phyloP scores from a whole-genome alignment of 352 stramenopile species.

The Plasmopara halstedii region DNA sequence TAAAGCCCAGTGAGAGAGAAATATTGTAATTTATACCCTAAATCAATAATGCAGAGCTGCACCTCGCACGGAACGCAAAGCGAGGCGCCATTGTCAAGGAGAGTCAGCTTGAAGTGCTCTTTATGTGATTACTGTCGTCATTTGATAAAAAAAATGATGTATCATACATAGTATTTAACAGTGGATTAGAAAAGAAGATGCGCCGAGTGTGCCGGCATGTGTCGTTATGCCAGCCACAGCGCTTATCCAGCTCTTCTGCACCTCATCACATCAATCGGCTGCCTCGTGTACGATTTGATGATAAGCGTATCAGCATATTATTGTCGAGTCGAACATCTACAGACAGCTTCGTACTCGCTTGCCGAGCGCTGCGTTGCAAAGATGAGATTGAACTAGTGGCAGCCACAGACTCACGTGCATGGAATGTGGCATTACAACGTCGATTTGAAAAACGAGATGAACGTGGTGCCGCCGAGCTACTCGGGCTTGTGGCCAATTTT shows the following conservation, averaged over 20 bases:
- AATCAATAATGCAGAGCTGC: background rate
- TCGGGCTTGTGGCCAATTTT: conserved; percentile 43
- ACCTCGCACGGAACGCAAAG: conserved; percentile 48
- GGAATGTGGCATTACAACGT: conserved; percentile 54
- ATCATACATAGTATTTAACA: background rate
- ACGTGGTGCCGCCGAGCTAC: conserved; percentile 33
- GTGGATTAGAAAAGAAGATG: conserved; percentile 17
- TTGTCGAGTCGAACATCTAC: conserved; percentile 26
- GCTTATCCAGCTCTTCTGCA: background rate
- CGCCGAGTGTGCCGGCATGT: conserved; percentile 12
- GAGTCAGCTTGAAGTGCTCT: conserved; percentile 15
- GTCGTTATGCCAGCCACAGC: conserved; percentile 2
- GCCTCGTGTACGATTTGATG: conserved; percentile 13
- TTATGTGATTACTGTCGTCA: conserved; percentile 2
- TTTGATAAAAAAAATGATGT: background rate
- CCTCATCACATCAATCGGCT: conserved; percentile 2
- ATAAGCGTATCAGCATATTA: conserved; percentile 32
- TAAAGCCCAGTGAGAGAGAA: background rate
- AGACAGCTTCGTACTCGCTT: conserved; percentile 25
- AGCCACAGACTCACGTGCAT: conserved; percentile 36
- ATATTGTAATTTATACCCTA: background rate
- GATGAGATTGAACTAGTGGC: conserved; percentile 40
- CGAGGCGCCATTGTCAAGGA: conserved; percentile 30
- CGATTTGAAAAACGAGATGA: conserved; percentile 41
- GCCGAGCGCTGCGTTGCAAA: conserved; percentile 25